Conservation (phyloP, 1,139 yeast genomes). For the Blastobotrys raffinosifermentans region DNA sequence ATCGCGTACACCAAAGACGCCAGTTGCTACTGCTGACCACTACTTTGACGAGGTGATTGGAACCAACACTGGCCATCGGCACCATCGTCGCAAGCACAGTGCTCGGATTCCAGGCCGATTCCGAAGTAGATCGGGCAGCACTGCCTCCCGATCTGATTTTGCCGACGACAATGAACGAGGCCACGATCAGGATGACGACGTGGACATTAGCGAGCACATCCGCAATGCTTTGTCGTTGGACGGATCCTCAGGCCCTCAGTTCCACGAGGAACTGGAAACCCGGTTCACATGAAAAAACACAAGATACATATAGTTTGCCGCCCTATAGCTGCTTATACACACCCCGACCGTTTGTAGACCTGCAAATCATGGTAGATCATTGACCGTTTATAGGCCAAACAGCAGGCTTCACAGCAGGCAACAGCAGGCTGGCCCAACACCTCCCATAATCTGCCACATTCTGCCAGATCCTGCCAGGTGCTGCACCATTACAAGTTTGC, state of each 20-base stretch:
- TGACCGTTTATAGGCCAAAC: too few species aligned
- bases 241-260: conserved; percentile 4
- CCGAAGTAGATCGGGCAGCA: conserved; percentile 14
- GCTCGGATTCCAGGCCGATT: conserved; percentile 19
- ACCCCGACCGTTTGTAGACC: too few species aligned
- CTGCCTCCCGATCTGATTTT: conserved; percentile 9
- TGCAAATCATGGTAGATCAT: too few species aligned
- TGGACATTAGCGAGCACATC: conserved; percentile 17
- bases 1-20: conserved; percentile 30
- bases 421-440: too few species aligned
- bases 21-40: conserved; percentile 34
- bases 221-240: conserved; percentile 16
- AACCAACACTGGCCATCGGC: conserved; percentile 18
- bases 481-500: too few species aligned
- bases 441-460: too few species aligned
- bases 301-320: too few species aligned
- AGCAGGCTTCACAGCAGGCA: too few species aligned
- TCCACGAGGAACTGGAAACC: conserved; percentile 15
- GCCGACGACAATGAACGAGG: conserved; percentile 11
- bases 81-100: conserved; percentile 18
- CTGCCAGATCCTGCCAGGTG: too few species aligned
- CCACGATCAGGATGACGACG: conserved; percentile 11
- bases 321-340: too few species aligned
- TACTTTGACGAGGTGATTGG: conserved; percentile 35
- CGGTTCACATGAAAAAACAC: too few species aligned